Evolutionary conservation across 2,329 filamentous ascomycete species (phyloP).

Genomic region (Paraphaeosphaeria minitans): DNA sequence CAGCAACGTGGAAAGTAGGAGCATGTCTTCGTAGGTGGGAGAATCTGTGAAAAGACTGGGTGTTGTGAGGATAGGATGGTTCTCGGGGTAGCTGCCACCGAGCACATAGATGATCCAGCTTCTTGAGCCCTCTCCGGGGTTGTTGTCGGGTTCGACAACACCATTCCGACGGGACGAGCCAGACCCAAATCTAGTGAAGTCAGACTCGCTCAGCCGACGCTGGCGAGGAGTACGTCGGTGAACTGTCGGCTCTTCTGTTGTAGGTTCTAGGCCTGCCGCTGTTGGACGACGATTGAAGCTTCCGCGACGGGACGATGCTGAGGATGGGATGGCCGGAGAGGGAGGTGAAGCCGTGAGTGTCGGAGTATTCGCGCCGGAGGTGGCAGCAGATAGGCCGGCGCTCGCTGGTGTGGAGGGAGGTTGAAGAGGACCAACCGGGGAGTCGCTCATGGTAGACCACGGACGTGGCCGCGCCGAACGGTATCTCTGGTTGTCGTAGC

Average conservation of each 20-base stretch:
- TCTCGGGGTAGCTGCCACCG: conserved; percentile 71
- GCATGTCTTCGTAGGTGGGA: conserved; percentile 75
- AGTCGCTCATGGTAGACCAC: conserved; percentile 57
- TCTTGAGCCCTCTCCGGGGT: conserved; percentile 62
- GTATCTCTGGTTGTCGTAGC: conserved; percentile 59
- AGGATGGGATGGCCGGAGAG: conserved; percentile 43
- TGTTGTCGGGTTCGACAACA: conserved; percentile 62
- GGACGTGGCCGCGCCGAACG: conserved; percentile 50
- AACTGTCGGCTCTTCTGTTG: conserved; percentile 48
- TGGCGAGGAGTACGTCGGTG: conserved; percentile 54
- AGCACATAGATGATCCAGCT: conserved; percentile 77
- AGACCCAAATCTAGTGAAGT: conserved; percentile 65
- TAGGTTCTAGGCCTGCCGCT: conserved; percentile 50
- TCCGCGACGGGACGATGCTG: conserved; percentile 45
- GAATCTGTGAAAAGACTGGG: conserved; percentile 73
- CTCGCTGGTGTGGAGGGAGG: conserved; percentile 69
- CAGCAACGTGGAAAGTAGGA: conserved; percentile 68
- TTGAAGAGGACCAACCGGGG: conserved; percentile 63
- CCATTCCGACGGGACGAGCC: conserved; percentile 68
- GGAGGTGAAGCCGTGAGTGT: conserved; percentile 38
- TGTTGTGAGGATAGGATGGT: conserved; percentile 71
- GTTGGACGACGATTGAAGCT: conserved; percentile 47
- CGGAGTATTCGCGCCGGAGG: conserved; percentile 56
- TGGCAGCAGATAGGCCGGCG: conserved; percentile 59
- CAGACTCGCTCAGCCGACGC: conserved; percentile 63